A percentile compares a stretch with the other conserved stretches of the same genome.
These are phyloP conservation scores for Aspergillus biplanus DNA, from an alignment of 495 filamentous ascomycete genomes.

Conservation along the genomic window DNA sequence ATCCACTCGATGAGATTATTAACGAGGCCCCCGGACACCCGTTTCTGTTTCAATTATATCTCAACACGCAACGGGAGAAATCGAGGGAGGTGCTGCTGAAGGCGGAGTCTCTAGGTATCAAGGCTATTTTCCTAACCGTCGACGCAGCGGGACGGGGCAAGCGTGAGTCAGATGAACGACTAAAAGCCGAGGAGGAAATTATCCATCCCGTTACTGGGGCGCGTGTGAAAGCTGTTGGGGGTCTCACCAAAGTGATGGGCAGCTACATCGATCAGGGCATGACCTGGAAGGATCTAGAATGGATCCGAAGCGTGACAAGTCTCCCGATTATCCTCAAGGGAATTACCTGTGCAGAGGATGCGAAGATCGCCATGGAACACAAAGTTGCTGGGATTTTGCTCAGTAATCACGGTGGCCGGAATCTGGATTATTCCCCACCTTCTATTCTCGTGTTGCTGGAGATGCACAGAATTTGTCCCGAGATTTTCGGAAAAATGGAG, in stretches of 20 bases:
- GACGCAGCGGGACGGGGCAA: conserved; percentile 86
- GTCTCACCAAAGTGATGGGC: conserved; percentile 65
- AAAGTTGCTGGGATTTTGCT: conserved; percentile 67
- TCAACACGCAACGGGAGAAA: conserved; percentile 64
- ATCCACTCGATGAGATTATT: conserved; percentile 8
- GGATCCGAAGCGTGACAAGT: conserved; percentile 64
- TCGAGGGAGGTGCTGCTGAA: conserved; percentile 52
- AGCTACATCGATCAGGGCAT: conserved; percentile 68
- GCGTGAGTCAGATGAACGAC: conserved; percentile 78
- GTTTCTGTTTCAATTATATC: conserved; percentile 76
- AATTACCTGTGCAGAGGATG: conserved; percentile 63
- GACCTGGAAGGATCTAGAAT: conserved; percentile 78
- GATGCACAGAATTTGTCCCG: conserved; percentile 61
- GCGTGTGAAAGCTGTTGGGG: conserved; percentile 54
- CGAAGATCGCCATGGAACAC: conserved; percentile 54
- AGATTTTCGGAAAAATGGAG: conserved; percentile 65
- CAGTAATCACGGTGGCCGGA: conserved; percentile 71
- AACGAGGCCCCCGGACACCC: conserved; percentile 18
- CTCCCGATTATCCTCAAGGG: conserved; percentile 67
- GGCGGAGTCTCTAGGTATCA: conserved; percentile 48
- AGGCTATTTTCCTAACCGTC: conserved; percentile 73
- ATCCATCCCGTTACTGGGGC: conserved; percentile 41
- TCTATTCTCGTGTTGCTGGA: conserved; percentile 65
- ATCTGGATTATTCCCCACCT: conserved; percentile 61
- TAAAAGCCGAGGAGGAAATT: conserved; percentile 44